Evolutionary conservation across 2,329 filamentous ascomycete genomes (phyloP).

Genomic region (Seiridium unicorne): DNA sequence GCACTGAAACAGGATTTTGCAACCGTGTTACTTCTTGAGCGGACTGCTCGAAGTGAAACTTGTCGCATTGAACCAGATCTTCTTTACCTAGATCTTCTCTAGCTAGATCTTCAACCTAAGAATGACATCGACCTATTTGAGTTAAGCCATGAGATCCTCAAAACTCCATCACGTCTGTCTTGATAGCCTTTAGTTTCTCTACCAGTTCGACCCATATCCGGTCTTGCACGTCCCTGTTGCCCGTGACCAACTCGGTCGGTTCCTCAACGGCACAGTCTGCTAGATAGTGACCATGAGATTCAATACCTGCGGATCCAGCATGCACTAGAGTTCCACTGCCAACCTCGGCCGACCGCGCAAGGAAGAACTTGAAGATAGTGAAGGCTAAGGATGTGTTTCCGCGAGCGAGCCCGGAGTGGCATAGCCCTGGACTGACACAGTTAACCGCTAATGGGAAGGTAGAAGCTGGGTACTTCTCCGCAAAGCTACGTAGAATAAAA

Average conservation of each 20-base stretch:
- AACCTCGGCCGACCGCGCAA: constrained; percentile 43
- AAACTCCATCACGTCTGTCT: constrained; percentile 28
- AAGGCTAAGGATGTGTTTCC: constrained; percentile 20
- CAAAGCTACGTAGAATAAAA: constrained; percentile 21
- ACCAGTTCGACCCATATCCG: constrained; percentile 42
- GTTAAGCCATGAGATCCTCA: too few relatives aligned
- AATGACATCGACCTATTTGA: too few relatives aligned
- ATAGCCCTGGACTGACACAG: constrained; percentile 51
- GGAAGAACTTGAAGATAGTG: constrained; percentile 27
- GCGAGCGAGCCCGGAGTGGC: constrained; percentile 43
- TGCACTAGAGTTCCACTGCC: constrained; percentile 43
- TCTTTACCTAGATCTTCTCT: too few relatives aligned
- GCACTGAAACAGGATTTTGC: too few relatives aligned
- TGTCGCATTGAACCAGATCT: too few relatives aligned
- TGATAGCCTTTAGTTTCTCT: constrained; percentile 37
- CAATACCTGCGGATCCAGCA: constrained; percentile 33
- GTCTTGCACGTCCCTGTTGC: constrained; percentile 33
- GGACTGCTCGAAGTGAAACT: too few relatives aligned
- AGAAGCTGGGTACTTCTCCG: constrained; percentile 7
- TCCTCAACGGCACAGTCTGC: constrained; percentile 25
- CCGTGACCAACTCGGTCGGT: constrained; percentile 35
- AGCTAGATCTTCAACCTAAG: too few relatives aligned
- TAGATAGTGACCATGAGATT: constrained; percentile 47
- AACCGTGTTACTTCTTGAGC: too few relatives aligned
- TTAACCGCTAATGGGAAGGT: constrained; percentile 43